Conservation (phyloP, 345 rosid species). For the Eucalyptus viminalis region DNA sequence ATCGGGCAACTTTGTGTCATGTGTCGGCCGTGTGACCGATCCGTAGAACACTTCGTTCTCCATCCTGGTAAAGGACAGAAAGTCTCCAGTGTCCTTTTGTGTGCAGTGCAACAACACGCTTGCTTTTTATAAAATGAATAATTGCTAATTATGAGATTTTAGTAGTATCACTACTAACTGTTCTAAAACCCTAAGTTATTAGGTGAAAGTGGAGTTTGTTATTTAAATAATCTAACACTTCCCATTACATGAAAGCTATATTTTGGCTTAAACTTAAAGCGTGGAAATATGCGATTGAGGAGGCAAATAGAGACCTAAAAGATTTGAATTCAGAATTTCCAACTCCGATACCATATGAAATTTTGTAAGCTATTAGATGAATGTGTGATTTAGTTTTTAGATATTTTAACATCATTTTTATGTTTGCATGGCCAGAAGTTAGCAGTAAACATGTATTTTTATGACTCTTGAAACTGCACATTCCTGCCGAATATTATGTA, state of each 20-base stretch:
- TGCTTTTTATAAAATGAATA: background rate
- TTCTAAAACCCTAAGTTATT: too few relatives aligned
- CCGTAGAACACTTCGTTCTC: background rate
- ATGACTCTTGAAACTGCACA: background rate
- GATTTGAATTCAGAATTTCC: fast-evolving
- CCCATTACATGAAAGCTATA: too few relatives aligned
- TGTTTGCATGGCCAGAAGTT: background rate
- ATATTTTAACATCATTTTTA: background rate
- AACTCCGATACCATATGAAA: too few relatives aligned
- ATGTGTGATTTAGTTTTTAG: too few relatives aligned
- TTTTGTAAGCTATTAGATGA: too few relatives aligned
- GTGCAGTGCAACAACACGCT: background rate
- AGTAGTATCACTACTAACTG: fast-evolving
- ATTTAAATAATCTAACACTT: too few relatives aligned
- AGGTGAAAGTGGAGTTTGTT: fast-evolving
- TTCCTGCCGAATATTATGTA: background rate
- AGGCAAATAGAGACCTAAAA: too few relatives aligned
- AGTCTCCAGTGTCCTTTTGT: background rate
- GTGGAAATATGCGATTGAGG: fast-evolving
- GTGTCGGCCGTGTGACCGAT: background rate
- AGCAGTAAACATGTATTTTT: background rate
- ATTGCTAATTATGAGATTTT: background rate
- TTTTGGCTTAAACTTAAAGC: too few relatives aligned
- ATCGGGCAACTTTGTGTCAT: background rate
- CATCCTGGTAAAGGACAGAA: background rate